Percentiles rank a stretch among this genome's conserved stretches.
phyloP scores from a whole-genome alignment of 2,329 filamentous ascomycete species.

The Colletotrichum tabaci region DNA sequence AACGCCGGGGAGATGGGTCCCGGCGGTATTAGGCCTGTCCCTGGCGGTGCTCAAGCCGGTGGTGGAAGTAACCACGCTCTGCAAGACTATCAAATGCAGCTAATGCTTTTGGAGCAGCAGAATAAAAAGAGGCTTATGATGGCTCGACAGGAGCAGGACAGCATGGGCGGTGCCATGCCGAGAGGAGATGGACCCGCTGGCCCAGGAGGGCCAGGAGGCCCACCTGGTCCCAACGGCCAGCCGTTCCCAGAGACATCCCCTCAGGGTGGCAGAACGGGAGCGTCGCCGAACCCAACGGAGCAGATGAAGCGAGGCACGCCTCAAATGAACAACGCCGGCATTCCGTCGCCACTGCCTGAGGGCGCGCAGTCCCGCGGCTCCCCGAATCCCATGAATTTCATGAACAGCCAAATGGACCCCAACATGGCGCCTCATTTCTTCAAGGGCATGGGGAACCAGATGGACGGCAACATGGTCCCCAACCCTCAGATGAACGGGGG shows the following conservation, averaged over 20 bases:
- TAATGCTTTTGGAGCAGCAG: conserved; percentile 89
- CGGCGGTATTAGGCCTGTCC: conserved; percentile 71
- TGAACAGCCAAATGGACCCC: conserved; percentile 74
- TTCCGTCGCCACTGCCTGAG: conserved; percentile 81
- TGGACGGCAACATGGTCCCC: conserved; percentile 68
- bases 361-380: conserved; percentile 77
- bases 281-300: conserved; percentile 83
- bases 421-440: conserved; percentile 73
- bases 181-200: conserved; percentile 67
- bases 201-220: conserved; percentile 68
- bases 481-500: conserved; percentile 73
- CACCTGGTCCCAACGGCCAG: conserved; percentile 71
- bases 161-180: conserved; percentile 62
- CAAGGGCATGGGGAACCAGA: conserved; percentile 65
- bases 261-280: conserved; percentile 76
- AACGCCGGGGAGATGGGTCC: conserved; percentile 74
- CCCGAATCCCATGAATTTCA: conserved; percentile 76
- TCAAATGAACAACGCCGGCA: conserved; percentile 78
- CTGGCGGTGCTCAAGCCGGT: conserved; percentile 62
- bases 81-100: conserved; percentile 91
- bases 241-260: conserved; percentile 79
- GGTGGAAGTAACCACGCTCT: conserved; percentile 82
- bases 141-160: conserved; percentile 85
- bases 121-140: conserved; percentile 90
- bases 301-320: conserved; percentile 85